These are phyloP conservation scores for Phytophthora nicotianae DNA, from an alignment of 352 stramenopile genomes.

Conservation along the genomic window DNA sequence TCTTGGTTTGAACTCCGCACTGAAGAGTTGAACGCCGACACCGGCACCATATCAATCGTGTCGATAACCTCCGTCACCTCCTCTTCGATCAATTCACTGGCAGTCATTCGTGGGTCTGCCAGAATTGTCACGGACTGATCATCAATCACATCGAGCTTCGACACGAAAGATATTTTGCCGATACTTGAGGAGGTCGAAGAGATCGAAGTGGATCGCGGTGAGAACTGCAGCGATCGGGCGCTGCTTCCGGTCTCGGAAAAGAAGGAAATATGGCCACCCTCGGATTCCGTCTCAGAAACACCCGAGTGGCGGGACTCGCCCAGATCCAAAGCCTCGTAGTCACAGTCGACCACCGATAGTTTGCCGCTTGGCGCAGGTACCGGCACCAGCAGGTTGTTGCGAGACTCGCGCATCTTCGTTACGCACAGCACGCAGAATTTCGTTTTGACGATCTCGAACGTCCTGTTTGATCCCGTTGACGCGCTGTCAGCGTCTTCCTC, in stretches of 20 bases:
- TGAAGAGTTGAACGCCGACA: conserved; percentile 15
- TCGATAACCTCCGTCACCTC: conserved; percentile 55
- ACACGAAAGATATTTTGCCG: conserved; percentile 44
- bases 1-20: conserved; percentile 16
- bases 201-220: conserved; percentile 24
- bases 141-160: conserved; percentile 42
- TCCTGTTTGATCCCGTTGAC: conserved; percentile 34
- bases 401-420: conserved; percentile 55
- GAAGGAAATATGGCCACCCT: conserved; percentile 41
- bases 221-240: conserved; percentile 29
- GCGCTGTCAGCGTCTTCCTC: conserved; percentile 16
- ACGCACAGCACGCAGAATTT: conserved; percentile 76
- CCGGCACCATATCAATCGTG: conserved; percentile 52
- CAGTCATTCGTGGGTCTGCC: conserved; percentile 27
- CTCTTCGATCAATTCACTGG: conserved; percentile 21
- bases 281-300: conserved; percentile 59
- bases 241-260: conserved; percentile 42
- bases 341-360: conserved; percentile 32
- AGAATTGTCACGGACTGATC: conserved; percentile 35
- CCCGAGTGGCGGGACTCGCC: conserved; percentile 33
- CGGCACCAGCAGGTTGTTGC: conserved; percentile 26
- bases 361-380: conserved; percentile 30
- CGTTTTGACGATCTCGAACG: conserved; percentile 62
- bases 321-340: conserved; percentile 19
- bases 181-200: conserved; percentile 28